Percentiles rank a stretch among this genome's conserved stretches.
Evolutionary conservation across 1,284 basidiomycete genomes (phyloP).

Genomic region (Meira nashicola): DNA sequence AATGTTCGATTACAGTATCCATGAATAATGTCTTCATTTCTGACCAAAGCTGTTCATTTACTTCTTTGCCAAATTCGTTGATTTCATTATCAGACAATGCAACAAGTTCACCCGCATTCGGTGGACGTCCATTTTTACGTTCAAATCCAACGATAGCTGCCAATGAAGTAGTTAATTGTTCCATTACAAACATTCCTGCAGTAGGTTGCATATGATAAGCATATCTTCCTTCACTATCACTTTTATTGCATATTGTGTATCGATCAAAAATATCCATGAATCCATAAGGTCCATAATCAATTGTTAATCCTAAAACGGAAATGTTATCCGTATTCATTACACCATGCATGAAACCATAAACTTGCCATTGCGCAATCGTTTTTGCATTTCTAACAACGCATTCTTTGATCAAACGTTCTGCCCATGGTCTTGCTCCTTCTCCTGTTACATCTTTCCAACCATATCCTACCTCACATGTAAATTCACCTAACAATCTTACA

Average conservation of each 20-base stretch:
- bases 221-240: slow-evolving; percentile 79
- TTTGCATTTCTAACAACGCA: slow-evolving; percentile 72
- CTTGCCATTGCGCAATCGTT: slow-evolving; percentile 90
- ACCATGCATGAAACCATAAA: slow-evolving; percentile 53
- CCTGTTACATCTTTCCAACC: slow-evolving; percentile 15
- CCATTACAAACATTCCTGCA: slow-evolving; percentile 54
- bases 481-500: slow-evolving; percentile 60
- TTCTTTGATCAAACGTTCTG: slow-evolving; percentile 30
- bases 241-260: slow-evolving; percentile 87
- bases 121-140: slow-evolving; percentile 30
- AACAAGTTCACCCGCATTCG: slow-evolving; percentile 41
- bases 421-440: slow-evolving; percentile 20
- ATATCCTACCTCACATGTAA: slow-evolving; percentile 66
- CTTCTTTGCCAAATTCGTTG: slow-evolving; percentile 30
- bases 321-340: slow-evolving; percentile 87
- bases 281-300: slow-evolving; percentile 75
- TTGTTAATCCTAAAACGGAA: slow-evolving; percentile 79
- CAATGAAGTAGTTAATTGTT: slow-evolving; percentile 21
- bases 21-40: slow-evolving; percentile 30
- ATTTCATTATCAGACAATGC: slow-evolving; percentile 19
- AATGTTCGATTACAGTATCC: slow-evolving; percentile 30
- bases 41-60: slow-evolving; percentile 13
- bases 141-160: slow-evolving; percentile 33
- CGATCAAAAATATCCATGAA: slow-evolving; percentile 73
- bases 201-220: slow-evolving; percentile 62